Conservation (phyloP, 306 rosid genomes). For the Abrus pulchellus region DNA sequence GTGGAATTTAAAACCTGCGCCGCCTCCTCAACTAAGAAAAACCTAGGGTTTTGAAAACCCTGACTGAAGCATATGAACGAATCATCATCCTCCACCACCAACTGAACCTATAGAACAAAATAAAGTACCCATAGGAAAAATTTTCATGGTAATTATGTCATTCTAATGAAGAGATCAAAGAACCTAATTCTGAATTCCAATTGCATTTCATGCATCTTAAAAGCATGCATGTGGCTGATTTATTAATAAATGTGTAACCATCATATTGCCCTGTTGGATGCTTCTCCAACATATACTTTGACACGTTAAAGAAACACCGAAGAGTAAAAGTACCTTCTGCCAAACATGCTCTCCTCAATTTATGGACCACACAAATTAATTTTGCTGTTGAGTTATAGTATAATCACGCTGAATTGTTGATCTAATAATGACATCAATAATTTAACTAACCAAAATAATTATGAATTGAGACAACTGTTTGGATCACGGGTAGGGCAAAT, state of each 20-base stretch:
- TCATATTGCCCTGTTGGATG: conserved; percentile 66
- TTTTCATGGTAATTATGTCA: conserved; percentile 25
- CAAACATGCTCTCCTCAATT: conserved; percentile 39
- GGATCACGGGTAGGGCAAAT: conserved; percentile 32
- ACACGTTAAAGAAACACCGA: conserved; percentile 45
- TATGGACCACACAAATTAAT: conserved; percentile 45
- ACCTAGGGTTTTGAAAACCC: conserved; percentile 48
- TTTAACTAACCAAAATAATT: neutral
- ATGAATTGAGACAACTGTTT: conserved; percentile 36
- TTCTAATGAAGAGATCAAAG: conserved; percentile 39
- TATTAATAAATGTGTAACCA: conserved; percentile 31
- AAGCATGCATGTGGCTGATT: conserved; percentile 33
- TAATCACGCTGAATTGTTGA: neutral
- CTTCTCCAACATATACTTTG: conserved; percentile 67
- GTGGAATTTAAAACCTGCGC: conserved; percentile 43
- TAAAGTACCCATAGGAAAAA: conserved; percentile 5
- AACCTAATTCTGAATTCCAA: conserved; percentile 44
- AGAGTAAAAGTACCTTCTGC: conserved; percentile 32
- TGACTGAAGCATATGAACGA: conserved; percentile 59
- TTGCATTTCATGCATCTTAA: conserved; percentile 50
- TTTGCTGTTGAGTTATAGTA: too few relatives aligned
- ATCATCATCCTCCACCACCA: conserved; percentile 63
- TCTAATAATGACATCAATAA: conserved; percentile 4
- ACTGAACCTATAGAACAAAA: conserved; percentile 14
- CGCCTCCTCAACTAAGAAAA: conserved; percentile 58